These are phyloP conservation scores for barrel medic (Medicago truncatula) DNA, from an alignment of 306 rosid genomes.

Conservation along the genomic window DNA sequence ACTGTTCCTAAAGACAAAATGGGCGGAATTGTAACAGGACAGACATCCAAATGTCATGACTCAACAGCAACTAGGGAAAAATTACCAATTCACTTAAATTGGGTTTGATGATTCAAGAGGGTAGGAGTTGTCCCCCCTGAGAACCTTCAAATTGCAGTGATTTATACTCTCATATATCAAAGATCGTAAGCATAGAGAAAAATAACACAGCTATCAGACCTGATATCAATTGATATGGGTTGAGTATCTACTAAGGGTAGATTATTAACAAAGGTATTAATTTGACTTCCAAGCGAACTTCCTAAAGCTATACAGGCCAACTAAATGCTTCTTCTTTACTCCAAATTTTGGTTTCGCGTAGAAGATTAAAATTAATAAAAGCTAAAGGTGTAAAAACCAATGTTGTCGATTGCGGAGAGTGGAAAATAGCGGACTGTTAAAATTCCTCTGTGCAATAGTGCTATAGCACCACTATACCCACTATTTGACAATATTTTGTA, in stretches of 20 bases:
- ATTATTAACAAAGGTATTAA: constrained; percentile 15
- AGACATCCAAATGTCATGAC: constrained; percentile 27
- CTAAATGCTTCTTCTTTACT: constrained; percentile 10
- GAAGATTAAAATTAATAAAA: not conserved
- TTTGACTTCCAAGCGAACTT: constrained; percentile 22
- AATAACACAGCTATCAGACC: constrained; percentile 13
- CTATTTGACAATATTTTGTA: no score
- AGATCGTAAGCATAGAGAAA: constrained; percentile 30
- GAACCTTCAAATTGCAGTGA: constrained; percentile 13
- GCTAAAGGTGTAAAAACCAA: no score
- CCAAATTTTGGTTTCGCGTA: constrained; percentile 3
- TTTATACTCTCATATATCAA: constrained; percentile 23
- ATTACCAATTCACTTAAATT: constrained; percentile 12
- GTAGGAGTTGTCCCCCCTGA: constrained; percentile 9
- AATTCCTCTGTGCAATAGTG: no score
- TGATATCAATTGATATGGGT: constrained; percentile 5
- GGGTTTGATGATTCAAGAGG: constrained; percentile 2
- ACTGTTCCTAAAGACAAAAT: constrained; percentile 19
- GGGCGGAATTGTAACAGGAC: constrained; percentile 26
- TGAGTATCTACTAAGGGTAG: constrained; percentile 14
- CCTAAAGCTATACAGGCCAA: constrained; percentile 18
- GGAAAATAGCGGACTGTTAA: no score
- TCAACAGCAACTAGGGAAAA: constrained; percentile 1
- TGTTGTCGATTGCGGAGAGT: no score
- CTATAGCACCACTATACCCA: no score